Evolutionary conservation across 495 filamentous ascomycete species (phyloP).

Genomic region (Friedmanniomyces endolithicus): DNA sequence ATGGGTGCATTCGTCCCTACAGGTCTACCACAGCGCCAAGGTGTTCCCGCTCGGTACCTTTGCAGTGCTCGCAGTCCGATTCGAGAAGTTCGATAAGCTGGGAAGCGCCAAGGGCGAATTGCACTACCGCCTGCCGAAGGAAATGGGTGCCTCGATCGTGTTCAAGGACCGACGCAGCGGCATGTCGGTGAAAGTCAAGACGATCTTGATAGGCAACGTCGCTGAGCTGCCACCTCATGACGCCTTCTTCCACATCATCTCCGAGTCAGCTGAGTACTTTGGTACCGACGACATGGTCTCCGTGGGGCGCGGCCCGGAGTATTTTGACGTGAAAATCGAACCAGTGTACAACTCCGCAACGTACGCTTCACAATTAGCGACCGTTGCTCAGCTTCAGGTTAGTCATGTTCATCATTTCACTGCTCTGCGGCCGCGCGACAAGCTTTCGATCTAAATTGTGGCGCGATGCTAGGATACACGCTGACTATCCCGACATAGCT

Average conservation of each 20-base stretch:
- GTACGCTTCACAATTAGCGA: neutral
- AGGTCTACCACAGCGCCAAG: neutral
- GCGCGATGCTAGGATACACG: no score
- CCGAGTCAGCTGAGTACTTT: neutral
- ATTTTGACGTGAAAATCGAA: neutral
- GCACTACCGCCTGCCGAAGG: neutral
- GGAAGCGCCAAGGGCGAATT: neutral
- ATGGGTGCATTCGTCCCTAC: no score
- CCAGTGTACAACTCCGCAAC: slow-evolving; percentile 3
- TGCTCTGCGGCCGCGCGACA: no score
- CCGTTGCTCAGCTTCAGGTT: neutral
- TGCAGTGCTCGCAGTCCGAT: neutral
- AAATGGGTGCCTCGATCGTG: neutral
- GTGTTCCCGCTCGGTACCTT: neutral
- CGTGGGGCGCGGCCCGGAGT: neutral
- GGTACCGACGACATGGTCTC: neutral
- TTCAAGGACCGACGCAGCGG: neutral
- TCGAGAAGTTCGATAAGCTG: neutral
- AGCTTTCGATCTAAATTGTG: no score
- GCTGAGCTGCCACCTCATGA: neutral
- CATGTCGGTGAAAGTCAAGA: neutral
- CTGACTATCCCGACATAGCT: no score
- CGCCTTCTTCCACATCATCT: slow-evolving; percentile 1
- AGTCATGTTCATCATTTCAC: no score
- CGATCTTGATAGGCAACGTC: neutral